These are phyloP conservation scores for Pogostemon cablin DNA, from an alignment of 257 asterid genomes.

Conservation along the genomic window DNA sequence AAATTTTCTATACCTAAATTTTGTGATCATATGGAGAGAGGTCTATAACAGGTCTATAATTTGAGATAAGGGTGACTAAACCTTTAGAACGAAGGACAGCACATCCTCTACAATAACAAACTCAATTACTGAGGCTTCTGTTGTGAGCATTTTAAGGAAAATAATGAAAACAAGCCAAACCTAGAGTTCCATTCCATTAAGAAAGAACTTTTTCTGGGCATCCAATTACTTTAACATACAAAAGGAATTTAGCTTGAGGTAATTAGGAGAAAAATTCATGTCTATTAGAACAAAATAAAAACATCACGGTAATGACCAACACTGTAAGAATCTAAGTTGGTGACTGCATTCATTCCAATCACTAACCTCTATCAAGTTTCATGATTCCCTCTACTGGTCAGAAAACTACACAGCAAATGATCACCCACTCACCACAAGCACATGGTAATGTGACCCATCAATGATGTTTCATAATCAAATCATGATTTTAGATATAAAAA, in stretches of 20 bases:
- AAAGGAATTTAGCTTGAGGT: not conserved
- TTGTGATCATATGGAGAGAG: not conserved
- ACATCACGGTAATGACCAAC: not conserved
- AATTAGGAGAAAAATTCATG: not conserved
- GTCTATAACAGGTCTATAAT: not conserved
- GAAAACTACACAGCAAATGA: too few species aligned
- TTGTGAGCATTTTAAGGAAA: not conserved
- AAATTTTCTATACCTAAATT: not conserved
- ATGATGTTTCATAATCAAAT: too few species aligned
- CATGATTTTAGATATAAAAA: too few species aligned
- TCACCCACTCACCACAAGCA: too few species aligned
- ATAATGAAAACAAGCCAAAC: constrained; percentile 7
- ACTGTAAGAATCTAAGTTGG: constrained; percentile 14
- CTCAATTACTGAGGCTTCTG: not conserved
- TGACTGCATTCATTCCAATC: not conserved
- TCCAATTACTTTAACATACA: not conserved
- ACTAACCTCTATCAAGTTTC: not conserved
- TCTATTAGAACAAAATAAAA: not conserved
- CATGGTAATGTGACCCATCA: too few species aligned
- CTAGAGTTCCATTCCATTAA: not conserved
- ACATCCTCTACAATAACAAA: not conserved
- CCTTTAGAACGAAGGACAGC: not conserved
- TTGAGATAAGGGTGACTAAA: not conserved
- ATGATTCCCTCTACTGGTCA: not conserved
- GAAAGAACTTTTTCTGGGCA: not conserved